These are phyloP conservation scores for Aspergillus pseudoglaucus DNA, from an alignment of 2,329 filamentous ascomycete genomes.

Conservation along the genomic window DNA sequence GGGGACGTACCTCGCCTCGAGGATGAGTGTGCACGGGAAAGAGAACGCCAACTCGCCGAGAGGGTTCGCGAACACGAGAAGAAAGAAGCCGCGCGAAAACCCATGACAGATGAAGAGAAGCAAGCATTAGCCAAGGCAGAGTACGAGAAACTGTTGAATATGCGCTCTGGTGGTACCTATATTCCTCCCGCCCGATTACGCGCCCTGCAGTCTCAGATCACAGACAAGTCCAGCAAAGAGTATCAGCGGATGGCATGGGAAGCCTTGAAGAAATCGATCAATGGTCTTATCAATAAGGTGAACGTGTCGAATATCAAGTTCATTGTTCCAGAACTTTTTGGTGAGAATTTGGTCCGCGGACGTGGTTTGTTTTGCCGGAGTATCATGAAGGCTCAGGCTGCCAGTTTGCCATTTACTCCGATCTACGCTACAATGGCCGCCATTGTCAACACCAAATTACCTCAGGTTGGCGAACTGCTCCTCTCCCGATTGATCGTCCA, in stretches of 20 bases:
- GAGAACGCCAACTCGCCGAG: constrained; percentile 47
- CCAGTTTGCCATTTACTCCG: constrained; percentile 89
- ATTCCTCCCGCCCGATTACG: constrained; percentile 87
- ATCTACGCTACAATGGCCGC: constrained; percentile 95
- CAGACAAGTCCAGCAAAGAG: constrained; percentile 91
- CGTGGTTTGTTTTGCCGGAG: constrained; percentile 89
- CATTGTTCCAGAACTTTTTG: constrained; percentile 92
- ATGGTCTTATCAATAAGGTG: constrained; percentile 98
- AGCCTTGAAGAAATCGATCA: constrained; percentile 96
- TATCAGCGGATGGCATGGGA: constrained; percentile 99
- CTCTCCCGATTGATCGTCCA: constrained; percentile 79
- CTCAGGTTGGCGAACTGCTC: constrained; percentile 86
- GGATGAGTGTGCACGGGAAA: constrained; percentile 43
- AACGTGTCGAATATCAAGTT: constrained; percentile 97
- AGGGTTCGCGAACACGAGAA: constrained; percentile 48
- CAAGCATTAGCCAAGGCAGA: constrained; percentile 84
- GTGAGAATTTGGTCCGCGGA: constrained; percentile 86
- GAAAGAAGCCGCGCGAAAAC: constrained; percentile 43
- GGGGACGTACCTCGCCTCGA: constrained; percentile 44
- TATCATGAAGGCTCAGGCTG: constrained; percentile 97
- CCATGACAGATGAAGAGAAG: constrained; percentile 71
- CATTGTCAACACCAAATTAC: constrained; percentile 95
- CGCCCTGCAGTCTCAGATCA: constrained; percentile 92
- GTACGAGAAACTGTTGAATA: constrained; percentile 84
- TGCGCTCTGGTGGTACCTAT: constrained; percentile 93